Evolutionary conservation across 2,329 filamentous ascomycete species (phyloP).

Genomic region (Epichloe aotearoae): DNA sequence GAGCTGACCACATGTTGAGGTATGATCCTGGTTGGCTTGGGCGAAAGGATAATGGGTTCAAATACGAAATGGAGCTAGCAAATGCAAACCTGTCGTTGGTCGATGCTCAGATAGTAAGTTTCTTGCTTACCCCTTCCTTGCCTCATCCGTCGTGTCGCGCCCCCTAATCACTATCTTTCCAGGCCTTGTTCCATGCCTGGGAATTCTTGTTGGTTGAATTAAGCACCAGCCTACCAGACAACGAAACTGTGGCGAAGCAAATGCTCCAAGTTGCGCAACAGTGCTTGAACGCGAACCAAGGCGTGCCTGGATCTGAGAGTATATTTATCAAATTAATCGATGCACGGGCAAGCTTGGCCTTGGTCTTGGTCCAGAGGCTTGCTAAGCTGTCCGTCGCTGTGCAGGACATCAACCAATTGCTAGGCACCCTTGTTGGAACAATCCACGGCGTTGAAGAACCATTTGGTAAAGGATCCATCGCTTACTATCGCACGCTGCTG

Average conservation of each 20-base stretch:
- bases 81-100: slow-evolving; percentile 87
- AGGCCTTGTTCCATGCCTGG: slow-evolving; percentile 80
- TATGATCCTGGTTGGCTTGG: slow-evolving; percentile 71
- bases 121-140: slow-evolving; percentile 7
- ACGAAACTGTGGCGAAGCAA: slow-evolving; percentile 46
- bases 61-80: slow-evolving; percentile 68
- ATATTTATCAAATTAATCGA: slow-evolving; percentile 73
- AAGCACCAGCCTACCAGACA: slow-evolving; percentile 46
- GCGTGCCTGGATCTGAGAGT: slow-evolving; percentile 57
- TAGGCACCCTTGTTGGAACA: slow-evolving; percentile 37
- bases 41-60: slow-evolving; percentile 57
- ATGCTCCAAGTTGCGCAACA: slow-evolving; percentile 64
- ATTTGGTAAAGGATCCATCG: slow-evolving; percentile 36
- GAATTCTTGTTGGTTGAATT: slow-evolving; percentile 78
- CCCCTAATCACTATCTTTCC: background rate
- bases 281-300: slow-evolving; percentile 67
- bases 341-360: slow-evolving; percentile 64
- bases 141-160: background rate
- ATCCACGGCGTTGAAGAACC: slow-evolving; percentile 42
- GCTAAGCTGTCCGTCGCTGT: slow-evolving; percentile 42
- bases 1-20: slow-evolving; percentile 62
- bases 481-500: slow-evolving; percentile 73
- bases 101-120: slow-evolving; percentile 72
- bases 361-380: slow-evolving; percentile 71
- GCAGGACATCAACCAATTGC: slow-evolving; percentile 37